A percentile compares a stretch with the other conserved stretches of the same genome.
Evolutionary conservation across 495 filamentous ascomycete species (phyloP).

Genomic region (Opeltia flavorubescens): DNA sequence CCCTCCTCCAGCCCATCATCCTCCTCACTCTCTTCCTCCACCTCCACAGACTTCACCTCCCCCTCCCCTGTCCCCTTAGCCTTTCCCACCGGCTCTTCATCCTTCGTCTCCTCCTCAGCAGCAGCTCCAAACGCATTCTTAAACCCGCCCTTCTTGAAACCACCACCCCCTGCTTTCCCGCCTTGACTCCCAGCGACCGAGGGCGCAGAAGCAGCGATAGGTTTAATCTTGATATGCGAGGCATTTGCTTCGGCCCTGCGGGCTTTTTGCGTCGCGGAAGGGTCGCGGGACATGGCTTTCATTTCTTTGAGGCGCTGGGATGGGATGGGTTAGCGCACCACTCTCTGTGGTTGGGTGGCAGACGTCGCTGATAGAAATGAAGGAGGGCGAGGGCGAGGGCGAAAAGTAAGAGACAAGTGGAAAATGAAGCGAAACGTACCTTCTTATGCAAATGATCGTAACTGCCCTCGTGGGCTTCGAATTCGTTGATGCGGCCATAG

Average conservation of each 20-base stretch:
- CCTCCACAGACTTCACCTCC: neutral
- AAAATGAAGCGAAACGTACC: conserved; percentile 4
- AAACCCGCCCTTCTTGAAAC: conserved; percentile 51
- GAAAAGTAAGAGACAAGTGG: neutral
- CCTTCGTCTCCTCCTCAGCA: conserved; percentile 29
- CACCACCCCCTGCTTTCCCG: conserved; percentile 20
- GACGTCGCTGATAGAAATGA: neutral
- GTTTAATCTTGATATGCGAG: conserved; percentile 10
- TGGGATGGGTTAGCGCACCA: neutral
- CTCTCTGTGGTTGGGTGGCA: neutral
- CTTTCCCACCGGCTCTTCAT: conserved; percentile 43
- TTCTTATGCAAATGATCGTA: conserved; percentile 52
- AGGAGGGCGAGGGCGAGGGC: neutral
- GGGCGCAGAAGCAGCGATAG: too few relatives aligned
- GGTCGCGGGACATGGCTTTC: conserved; percentile 45
- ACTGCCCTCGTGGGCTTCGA: conserved; percentile 45
- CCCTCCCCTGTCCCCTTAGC: conserved; percentile 42
- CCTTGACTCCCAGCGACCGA: too few relatives aligned
- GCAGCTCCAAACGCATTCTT: conserved; percentile 44
- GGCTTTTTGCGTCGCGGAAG: conserved; percentile 17
- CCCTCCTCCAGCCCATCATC: conserved; percentile 19
- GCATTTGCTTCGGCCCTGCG: neutral
- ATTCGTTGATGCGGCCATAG: conserved; percentile 46
- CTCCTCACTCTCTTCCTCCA: conserved; percentile 21
- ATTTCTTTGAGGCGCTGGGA: conserved; percentile 46